Evolutionary conservation across 257 asterid genomes (phyloP).

Genomic region (Petrea volubilis): DNA sequence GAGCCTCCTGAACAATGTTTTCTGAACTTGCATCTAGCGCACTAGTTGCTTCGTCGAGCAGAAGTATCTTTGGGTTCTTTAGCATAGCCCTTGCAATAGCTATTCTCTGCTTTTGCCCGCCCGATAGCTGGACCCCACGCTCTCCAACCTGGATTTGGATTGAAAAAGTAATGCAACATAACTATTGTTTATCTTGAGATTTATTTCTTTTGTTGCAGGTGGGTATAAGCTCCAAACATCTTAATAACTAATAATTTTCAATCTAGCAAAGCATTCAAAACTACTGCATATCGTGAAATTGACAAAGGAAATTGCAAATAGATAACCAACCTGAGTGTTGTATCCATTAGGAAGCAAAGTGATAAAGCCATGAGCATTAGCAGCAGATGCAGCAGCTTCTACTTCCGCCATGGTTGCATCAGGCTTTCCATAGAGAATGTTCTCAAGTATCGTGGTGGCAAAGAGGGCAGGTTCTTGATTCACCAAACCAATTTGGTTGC

Average conservation of each 20-base stretch:
- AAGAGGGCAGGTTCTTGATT: slow-evolving; percentile 99
- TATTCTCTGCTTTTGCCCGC: slow-evolving; percentile 94
- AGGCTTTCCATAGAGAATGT: slow-evolving; percentile 90
- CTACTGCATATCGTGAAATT: not conserved
- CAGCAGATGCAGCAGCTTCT: slow-evolving; percentile 92
- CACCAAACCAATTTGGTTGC: slow-evolving; percentile 94
- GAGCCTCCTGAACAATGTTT: slow-evolving; percentile 90
- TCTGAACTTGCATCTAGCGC: slow-evolving; percentile 96
- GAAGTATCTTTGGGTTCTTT: slow-evolving; percentile 84
- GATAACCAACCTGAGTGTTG: slow-evolving; percentile 72
- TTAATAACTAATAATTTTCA: not conserved
- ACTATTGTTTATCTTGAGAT: too few relatives aligned
- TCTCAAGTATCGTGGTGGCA: slow-evolving; percentile 95
- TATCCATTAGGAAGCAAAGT: slow-evolving; percentile 92
- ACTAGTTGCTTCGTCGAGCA: slow-evolving; percentile 94
- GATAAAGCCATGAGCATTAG: slow-evolving; percentile 92
- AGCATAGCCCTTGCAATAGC: slow-evolving; percentile 96
- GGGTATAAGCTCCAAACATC: not conserved
- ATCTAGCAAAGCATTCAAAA: not conserved
- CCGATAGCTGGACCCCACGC: slow-evolving; percentile 95
- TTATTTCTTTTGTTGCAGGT: too few relatives aligned
- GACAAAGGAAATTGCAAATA: not conserved
- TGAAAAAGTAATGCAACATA: not conserved
- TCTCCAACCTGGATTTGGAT: slow-evolving; percentile 76
- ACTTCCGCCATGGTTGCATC: slow-evolving; percentile 92